A percentile compares a stretch with the other conserved stretches of the same genome.
phyloP scores from a whole-genome alignment of 345 rosid genomes.

The Camelina hispida region DNA sequence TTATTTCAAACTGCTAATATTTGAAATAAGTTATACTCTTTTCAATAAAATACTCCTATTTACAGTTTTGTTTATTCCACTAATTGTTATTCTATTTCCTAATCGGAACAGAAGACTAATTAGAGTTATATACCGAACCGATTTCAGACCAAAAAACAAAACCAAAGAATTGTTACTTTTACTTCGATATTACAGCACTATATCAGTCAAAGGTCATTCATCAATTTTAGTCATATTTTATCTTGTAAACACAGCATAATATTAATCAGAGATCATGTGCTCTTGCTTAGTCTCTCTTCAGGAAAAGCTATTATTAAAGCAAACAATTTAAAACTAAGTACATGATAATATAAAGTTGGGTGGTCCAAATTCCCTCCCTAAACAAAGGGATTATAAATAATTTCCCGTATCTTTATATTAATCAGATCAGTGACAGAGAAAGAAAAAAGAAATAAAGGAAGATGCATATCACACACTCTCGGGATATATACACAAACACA shows the following conservation, averaged over 20 bases:
- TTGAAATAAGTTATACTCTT: neutral
- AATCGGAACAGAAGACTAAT: neutral
- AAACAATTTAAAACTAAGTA: slow-evolving; percentile 15
- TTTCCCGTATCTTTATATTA: slow-evolving; percentile 5
- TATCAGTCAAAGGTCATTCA: slow-evolving; percentile 11
- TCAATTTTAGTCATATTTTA: neutral
- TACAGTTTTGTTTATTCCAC: too few species aligned
- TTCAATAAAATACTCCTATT: neutral
- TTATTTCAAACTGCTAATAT: neutral
- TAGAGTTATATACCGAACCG: neutral
- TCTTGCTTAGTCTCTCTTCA: slow-evolving; percentile 23
- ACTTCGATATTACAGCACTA: neutral
- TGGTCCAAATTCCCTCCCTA: slow-evolving; percentile 37
- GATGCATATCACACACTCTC: slow-evolving; percentile 22
- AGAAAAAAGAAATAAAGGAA: neutral
- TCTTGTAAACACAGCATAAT: slow-evolving; percentile 13
- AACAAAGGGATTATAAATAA: slow-evolving; percentile 28
- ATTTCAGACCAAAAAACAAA: too few species aligned
- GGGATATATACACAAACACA: neutral
- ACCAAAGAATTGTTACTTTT: too few species aligned
- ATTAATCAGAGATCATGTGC: slow-evolving; percentile 41
- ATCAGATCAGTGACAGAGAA: neutral
- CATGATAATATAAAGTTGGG: slow-evolving; percentile 28
- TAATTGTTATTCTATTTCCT: too few species aligned
- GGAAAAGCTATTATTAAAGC: slow-evolving; percentile 18